Evolutionary conservation across 192 early-diverging fungal species (phyloP).

Genomic region (Powellomyces hirtus): DNA sequence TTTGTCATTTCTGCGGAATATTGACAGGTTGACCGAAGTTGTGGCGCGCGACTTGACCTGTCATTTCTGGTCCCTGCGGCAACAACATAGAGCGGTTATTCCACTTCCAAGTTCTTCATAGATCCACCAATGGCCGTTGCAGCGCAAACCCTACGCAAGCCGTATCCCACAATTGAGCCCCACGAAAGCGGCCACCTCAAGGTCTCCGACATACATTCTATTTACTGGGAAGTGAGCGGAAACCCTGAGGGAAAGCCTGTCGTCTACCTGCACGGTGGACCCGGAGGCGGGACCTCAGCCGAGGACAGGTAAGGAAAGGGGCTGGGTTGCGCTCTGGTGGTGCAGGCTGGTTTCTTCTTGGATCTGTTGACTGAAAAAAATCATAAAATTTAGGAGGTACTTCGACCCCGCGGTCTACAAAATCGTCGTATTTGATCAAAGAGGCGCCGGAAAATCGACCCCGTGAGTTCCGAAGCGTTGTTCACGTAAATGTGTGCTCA

Average conservation of each 20-base stretch:
- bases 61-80: too few species aligned
- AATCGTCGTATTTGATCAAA: slow-evolving; percentile 67
- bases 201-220: slow-evolving; percentile 55
- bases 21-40: too few species aligned
- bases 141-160: slow-evolving; percentile 18
- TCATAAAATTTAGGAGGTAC: slow-evolving; percentile 35
- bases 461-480: too few species aligned
- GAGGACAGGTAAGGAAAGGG: slow-evolving; percentile 37
- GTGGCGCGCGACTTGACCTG: too few species aligned
- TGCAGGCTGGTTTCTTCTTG: too few species aligned
- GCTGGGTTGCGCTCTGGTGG: too few species aligned
- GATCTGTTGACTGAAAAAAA: not conserved
- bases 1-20: too few species aligned
- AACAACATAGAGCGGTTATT: too few species aligned
- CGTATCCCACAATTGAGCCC: slow-evolving; percentile 50
- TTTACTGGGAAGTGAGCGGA: slow-evolving; percentile 65
- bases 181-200: slow-evolving; percentile 54
- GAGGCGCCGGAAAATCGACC: slow-evolving; percentile 64
- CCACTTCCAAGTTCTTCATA: not conserved
- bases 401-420: slow-evolving; percentile 62
- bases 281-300: slow-evolving; percentile 60
- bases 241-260: slow-evolving; percentile 56
- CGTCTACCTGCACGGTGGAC: slow-evolving; percentile 55
- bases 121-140: not conserved
- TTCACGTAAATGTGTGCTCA: too few species aligned